phyloP scores from a whole-genome alignment of 169 alveolate species.

The Plasmodium coatneyi region DNA sequence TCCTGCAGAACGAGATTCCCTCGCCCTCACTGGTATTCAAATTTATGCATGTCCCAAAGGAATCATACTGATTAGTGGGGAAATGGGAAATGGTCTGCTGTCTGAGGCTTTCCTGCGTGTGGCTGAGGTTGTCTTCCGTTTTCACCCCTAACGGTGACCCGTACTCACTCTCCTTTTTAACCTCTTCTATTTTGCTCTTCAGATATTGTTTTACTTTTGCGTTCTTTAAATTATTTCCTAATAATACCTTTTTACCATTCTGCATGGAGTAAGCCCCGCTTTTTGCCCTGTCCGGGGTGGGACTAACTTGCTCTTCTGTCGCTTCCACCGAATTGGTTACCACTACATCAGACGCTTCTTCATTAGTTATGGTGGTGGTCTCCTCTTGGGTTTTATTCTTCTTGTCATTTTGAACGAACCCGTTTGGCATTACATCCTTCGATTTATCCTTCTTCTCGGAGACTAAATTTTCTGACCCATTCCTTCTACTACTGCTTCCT shows the following conservation, averaged over 20 bases:
- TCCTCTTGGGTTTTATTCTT: background rate
- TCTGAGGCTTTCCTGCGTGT: background rate
- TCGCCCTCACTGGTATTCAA: background rate
- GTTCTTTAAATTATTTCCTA: slow-evolving; percentile 40
- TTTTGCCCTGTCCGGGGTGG: background rate
- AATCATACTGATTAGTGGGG: background rate
- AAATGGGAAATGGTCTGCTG: background rate
- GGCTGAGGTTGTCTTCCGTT: background rate
- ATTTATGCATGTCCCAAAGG: background rate
- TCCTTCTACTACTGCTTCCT: background rate
- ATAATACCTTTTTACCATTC: slow-evolving; percentile 12
- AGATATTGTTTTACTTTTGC: slow-evolving; percentile 34
- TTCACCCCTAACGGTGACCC: background rate
- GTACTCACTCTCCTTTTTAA: slow-evolving; percentile 40
- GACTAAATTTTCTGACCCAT: background rate
- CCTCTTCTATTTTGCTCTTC: slow-evolving; percentile 56
- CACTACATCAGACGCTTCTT: background rate
- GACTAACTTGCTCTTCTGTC: background rate
- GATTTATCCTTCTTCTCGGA: background rate
- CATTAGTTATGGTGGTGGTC: background rate
- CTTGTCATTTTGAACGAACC: background rate
- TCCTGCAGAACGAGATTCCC: background rate
- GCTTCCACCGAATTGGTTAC: background rate
- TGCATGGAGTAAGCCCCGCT: background rate
- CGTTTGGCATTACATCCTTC: background rate